Percentiles rank a stretch among this genome's conserved stretches.
phyloP scores from a whole-genome alignment of 352 stramenopile species.

The Aphanomyces invadans region DNA sequence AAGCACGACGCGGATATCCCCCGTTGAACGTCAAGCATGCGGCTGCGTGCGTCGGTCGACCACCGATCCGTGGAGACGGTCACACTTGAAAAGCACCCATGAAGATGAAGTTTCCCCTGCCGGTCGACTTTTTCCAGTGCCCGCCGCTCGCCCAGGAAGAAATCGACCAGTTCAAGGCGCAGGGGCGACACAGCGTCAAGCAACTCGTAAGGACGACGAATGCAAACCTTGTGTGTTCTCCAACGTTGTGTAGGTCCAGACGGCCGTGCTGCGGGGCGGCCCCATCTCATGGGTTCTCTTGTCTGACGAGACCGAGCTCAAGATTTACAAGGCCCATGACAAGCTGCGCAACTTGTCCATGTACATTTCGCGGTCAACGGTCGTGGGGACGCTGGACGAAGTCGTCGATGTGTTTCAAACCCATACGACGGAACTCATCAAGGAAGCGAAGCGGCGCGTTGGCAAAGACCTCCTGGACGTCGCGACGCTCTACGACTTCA shows the following conservation, averaged over 20 bases:
- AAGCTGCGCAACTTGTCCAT: neutral
- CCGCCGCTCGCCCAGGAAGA: slow-evolving; percentile 20
- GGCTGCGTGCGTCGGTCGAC: too few relatives aligned
- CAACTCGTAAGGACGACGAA: too few relatives aligned
- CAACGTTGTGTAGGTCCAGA: neutral
- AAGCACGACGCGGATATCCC: too few relatives aligned
- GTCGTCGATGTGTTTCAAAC: neutral
- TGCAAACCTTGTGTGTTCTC: neutral
- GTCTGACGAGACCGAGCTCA: neutral
- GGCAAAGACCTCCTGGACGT: neutral
- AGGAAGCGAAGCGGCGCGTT: neutral
- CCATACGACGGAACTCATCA: neutral
- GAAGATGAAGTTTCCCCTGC: slow-evolving; percentile 35
- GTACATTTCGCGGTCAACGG: neutral
- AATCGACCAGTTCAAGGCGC: neutral
- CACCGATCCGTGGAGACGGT: neutral
- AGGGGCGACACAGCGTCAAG: neutral
- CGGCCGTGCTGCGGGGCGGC: neutral
- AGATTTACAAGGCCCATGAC: neutral
- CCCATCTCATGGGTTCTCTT: neutral
- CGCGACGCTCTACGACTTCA: neutral
- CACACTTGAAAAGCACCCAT: neutral
- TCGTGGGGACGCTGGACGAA: neutral
- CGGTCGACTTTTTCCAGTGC: slow-evolving; percentile 59
- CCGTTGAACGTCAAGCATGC: too few relatives aligned